Evolutionary conservation across 495 filamentous ascomycete species (phyloP).

Genomic region (Venustampulla echinocandica): DNA sequence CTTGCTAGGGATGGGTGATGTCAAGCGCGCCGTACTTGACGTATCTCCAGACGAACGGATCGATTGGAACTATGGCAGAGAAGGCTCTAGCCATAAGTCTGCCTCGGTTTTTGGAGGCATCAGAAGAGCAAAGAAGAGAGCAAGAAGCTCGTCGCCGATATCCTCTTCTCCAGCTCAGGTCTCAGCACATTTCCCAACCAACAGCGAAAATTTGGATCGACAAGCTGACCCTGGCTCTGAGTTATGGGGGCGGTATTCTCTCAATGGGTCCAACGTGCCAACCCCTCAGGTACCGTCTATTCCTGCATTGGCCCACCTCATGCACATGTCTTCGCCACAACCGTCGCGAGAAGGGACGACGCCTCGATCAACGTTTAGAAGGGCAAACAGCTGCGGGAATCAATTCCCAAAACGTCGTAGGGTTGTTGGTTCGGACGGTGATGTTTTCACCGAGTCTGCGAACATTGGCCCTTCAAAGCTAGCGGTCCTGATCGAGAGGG

Average conservation of each 20-base stretch:
- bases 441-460: conserved; percentile 24
- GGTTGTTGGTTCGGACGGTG: conserved; percentile 32
- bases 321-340: conserved; percentile 62
- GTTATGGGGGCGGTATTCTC: conserved; percentile 74
- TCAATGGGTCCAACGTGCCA: conserved; percentile 25
- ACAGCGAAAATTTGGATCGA: conserved; percentile 44
- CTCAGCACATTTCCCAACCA: conserved; percentile 27
- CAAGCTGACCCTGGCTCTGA: conserved; percentile 76
- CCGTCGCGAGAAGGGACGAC: conserved; percentile 35
- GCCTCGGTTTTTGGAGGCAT: conserved; percentile 40
- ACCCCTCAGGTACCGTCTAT: conserved; percentile 30
- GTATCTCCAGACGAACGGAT: conserved; percentile 64
- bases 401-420: conserved; percentile 54
- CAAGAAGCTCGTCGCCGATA: conserved; percentile 69
- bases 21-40: conserved; percentile 30
- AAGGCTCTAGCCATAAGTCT: conserved; percentile 34
- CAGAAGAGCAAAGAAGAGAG: conserved; percentile 57
- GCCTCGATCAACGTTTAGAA: conserved; percentile 46
- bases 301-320: conserved; percentile 50
- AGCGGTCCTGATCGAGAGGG: conserved; percentile 55
- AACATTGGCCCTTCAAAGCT: conserved; percentile 36
- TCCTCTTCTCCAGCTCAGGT: conserved; percentile 16
- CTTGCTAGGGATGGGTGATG: conserved; percentile 64
- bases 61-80: conserved; percentile 54
- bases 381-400: conserved; percentile 62